Percentiles rank a stretch among this genome's conserved stretches.
Conservation (phyloP, 2,329 filamentous ascomycete species). For the Metarhizium album region DNA sequence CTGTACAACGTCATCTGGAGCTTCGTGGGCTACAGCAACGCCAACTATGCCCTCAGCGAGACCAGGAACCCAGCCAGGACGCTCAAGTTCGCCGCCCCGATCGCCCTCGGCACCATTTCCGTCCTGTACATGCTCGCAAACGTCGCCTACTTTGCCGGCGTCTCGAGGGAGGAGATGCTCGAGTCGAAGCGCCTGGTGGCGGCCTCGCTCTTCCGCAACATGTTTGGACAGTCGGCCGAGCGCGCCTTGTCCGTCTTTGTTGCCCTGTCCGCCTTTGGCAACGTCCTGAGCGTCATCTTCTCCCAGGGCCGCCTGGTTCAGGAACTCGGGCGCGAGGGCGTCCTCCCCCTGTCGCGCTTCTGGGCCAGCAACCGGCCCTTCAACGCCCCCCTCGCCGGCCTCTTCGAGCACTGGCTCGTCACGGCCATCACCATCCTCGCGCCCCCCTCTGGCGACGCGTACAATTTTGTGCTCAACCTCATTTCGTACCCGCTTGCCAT, state of each 20-base stretch:
- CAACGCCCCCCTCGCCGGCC: constrained; percentile 48
- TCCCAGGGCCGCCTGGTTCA: constrained; percentile 56
- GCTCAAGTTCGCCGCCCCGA: constrained; percentile 52
- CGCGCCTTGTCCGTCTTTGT: constrained; percentile 54
- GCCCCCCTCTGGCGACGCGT: constrained; percentile 56
- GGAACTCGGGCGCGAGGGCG: constrained; percentile 54
- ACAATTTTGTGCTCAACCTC: constrained; percentile 52
- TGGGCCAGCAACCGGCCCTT: constrained; percentile 56
- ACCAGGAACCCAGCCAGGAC: constrained; percentile 55
- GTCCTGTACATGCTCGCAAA: constrained; percentile 57
- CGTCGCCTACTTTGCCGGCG: constrained; percentile 54
- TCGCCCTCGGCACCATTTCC: constrained; percentile 47
- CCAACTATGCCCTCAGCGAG: constrained; percentile 56
- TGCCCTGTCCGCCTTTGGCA: constrained; percentile 56
- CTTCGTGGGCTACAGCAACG: constrained; percentile 58
- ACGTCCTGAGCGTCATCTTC: constrained; percentile 58
- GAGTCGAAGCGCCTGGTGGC: constrained; percentile 40
- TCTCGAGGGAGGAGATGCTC: constrained; percentile 42
- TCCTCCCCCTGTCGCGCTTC: constrained; percentile 51
- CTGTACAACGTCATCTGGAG: constrained; percentile 64
- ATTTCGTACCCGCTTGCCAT: constrained; percentile 55
- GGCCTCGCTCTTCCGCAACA: constrained; percentile 44
- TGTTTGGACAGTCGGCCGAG: constrained; percentile 43
- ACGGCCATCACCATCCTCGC: constrained; percentile 56
- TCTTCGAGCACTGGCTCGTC: constrained; percentile 54